A percentile compares a stretch with the other conserved stretches of the same genome.
Conservation (phyloP, 306 rosid genomes). For the Corylus heterophylla region DNA sequence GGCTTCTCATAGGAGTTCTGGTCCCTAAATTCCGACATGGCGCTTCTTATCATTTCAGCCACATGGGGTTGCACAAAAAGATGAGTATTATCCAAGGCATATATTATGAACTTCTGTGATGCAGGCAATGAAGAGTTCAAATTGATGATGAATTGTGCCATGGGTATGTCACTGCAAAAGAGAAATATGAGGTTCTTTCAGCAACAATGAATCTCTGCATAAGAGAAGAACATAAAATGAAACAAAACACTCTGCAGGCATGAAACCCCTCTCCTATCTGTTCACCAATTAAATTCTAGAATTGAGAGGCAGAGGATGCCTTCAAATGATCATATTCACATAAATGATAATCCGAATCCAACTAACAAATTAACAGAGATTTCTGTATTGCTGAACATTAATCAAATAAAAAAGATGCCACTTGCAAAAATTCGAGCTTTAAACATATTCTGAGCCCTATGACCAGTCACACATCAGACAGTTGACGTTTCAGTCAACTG, state of each 20-base stretch:
- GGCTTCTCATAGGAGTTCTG: conserved; percentile 90
- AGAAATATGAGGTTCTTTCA: conserved; percentile 8
- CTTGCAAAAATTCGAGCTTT: background rate
- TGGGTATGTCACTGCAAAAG: conserved; percentile 81
- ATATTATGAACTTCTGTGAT: conserved; percentile 77
- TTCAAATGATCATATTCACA: background rate
- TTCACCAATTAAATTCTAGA: background rate
- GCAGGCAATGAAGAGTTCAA: conserved; percentile 68
- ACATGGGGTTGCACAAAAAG: conserved; percentile 85
- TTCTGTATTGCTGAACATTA: background rate
- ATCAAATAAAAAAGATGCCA: background rate
- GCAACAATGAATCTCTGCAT: conserved; percentile 1
- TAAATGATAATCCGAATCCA: background rate
- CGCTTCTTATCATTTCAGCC: conserved; percentile 69
- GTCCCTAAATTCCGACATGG: conserved; percentile 81
- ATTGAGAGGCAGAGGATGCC: background rate
- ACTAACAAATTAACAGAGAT: background rate
- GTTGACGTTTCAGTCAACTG: background rate
- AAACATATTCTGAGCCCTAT: background rate
- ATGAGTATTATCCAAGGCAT: conserved; percentile 75
- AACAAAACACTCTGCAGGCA: background rate
- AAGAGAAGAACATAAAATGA: background rate
- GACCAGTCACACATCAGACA: background rate
- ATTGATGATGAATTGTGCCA: conserved; percentile 91
- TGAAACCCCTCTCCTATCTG: background rate